Evolutionary conservation across 1,139 yeast species (phyloP).

Genomic region (Kodamaea arcana): DNA sequence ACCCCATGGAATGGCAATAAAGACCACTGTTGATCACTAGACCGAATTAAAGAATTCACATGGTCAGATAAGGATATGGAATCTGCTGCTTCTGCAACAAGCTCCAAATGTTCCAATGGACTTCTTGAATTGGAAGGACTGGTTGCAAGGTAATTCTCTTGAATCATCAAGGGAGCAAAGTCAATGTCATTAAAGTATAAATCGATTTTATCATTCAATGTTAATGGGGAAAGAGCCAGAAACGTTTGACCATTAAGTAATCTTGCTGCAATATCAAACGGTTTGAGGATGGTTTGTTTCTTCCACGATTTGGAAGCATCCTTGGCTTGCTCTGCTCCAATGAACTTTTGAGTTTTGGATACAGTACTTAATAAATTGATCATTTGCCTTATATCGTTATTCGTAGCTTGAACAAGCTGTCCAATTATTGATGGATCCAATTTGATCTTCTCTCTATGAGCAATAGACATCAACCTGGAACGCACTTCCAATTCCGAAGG

Average conservation of each 20-base stretch:
- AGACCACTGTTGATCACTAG: slow-evolving; percentile 95
- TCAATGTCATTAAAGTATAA: slow-evolving; percentile 93
- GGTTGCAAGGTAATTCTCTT: slow-evolving; percentile 80
- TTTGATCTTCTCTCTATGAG: slow-evolving; percentile 76
- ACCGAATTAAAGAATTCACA: slow-evolving; percentile 76
- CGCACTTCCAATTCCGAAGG: slow-evolving; percentile 81
- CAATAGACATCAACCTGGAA: slow-evolving; percentile 86
- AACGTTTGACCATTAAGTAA: slow-evolving; percentile 62
- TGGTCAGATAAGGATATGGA: slow-evolving; percentile 78
- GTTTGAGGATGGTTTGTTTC: slow-evolving; percentile 85
- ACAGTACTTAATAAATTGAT: slow-evolving; percentile 85
- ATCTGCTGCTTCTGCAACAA: slow-evolving; percentile 78
- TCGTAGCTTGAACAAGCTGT: slow-evolving; percentile 78
- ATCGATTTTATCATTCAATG: slow-evolving; percentile 79
- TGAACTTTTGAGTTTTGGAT: slow-evolving; percentile 60
- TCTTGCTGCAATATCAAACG: slow-evolving; percentile 84
- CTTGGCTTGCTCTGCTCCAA: slow-evolving; percentile 49
- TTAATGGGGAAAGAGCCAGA: slow-evolving; percentile 47
- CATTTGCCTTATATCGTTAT: slow-evolving; percentile 91
- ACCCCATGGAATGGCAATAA: slow-evolving; percentile 90
- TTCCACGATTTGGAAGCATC: slow-evolving; percentile 72
- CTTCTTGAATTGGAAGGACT: slow-evolving; percentile 45
- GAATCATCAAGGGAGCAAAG: slow-evolving; percentile 92
- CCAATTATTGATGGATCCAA: slow-evolving; percentile 79
- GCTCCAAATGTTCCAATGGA: slow-evolving; percentile 47